phyloP scores from a whole-genome alignment of 306 rosid genomes.

The Malus asiatica region DNA sequence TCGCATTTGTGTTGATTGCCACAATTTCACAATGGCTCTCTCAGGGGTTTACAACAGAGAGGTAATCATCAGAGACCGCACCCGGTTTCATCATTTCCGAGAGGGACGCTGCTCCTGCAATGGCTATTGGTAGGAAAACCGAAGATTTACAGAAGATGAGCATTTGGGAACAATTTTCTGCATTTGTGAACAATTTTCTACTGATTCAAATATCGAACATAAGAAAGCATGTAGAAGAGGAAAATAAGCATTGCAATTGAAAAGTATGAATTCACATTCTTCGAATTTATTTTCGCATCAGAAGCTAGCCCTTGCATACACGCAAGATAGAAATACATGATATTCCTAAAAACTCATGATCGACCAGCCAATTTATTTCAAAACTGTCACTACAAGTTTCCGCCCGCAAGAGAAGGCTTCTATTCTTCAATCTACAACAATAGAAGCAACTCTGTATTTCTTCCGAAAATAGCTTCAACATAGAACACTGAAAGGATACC shows the following conservation, averaged over 20 bases:
- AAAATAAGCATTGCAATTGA: neutral
- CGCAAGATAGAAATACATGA: constrained; percentile 1
- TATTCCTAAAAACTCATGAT: constrained; percentile 6
- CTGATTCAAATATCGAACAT: no score
- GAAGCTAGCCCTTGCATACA: neutral
- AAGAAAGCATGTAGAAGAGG: neutral
- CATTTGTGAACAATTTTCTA: no score
- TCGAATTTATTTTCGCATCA: neutral
- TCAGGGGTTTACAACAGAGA: constrained; percentile 66
- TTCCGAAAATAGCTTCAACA: constrained; percentile 25
- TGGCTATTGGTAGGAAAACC: constrained; percentile 53
- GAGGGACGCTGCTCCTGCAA: constrained; percentile 67
- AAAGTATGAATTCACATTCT: neutral
- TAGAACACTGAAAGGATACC: constrained; percentile 12
- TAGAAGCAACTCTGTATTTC: constrained; percentile 20
- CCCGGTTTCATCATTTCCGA: constrained; percentile 67
- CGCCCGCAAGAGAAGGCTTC: constrained; percentile 7
- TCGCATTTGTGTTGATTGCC: constrained; percentile 73
- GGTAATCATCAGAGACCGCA: constrained; percentile 63
- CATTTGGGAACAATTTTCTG: neutral
- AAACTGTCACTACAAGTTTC: constrained; percentile 16
- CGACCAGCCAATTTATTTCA: constrained; percentile 39
- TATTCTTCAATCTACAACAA: constrained; percentile 33
- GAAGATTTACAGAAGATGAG: neutral
- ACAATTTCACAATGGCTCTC: constrained; percentile 62